phyloP scores from a whole-genome alignment of 2,329 filamentous ascomycete genomes.

The Cordyceps cateniannulata region DNA sequence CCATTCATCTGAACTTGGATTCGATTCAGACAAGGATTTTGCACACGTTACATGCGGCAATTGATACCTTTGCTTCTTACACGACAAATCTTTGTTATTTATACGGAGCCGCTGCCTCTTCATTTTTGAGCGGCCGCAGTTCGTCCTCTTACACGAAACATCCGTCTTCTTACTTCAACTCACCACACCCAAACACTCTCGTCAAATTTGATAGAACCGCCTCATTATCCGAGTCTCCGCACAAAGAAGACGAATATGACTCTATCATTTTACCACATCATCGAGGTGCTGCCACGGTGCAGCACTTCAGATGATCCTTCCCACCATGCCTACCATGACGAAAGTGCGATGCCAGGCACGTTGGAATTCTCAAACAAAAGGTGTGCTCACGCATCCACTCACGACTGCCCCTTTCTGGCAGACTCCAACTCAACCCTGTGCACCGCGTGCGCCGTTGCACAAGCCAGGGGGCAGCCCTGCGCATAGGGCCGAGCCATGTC shows the following conservation, averaged over 20 bases:
- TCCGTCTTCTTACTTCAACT: not conserved
- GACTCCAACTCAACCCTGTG: constrained; percentile 23
- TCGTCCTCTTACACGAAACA: not conserved
- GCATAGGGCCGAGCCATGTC: not conserved
- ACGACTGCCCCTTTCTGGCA: constrained; percentile 22
- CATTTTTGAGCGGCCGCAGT: not conserved
- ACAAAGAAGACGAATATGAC: not conserved
- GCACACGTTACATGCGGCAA: not conserved
- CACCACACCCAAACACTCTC: not conserved
- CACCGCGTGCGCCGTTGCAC: constrained; percentile 19
- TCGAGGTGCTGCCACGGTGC: not conserved
- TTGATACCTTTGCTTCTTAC: not conserved
- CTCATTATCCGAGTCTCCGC: not conserved
- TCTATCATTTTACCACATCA: not conserved
- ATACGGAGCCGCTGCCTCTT: not conserved
- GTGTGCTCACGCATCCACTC: constrained; percentile 22
- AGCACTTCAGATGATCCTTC: not conserved
- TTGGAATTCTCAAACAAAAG: constrained; percentile 21
- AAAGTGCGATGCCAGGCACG: not conserved
- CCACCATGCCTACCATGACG: not conserved
- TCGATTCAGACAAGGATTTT: not conserved
- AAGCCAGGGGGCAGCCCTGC: constrained; percentile 21
- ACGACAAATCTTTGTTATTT: not conserved
- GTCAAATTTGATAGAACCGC: not conserved
- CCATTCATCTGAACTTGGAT: not conserved